These are phyloP conservation scores for Beta lomatogona DNA, from an alignment of 179 eudicot genomes.

Conservation along the genomic window DNA sequence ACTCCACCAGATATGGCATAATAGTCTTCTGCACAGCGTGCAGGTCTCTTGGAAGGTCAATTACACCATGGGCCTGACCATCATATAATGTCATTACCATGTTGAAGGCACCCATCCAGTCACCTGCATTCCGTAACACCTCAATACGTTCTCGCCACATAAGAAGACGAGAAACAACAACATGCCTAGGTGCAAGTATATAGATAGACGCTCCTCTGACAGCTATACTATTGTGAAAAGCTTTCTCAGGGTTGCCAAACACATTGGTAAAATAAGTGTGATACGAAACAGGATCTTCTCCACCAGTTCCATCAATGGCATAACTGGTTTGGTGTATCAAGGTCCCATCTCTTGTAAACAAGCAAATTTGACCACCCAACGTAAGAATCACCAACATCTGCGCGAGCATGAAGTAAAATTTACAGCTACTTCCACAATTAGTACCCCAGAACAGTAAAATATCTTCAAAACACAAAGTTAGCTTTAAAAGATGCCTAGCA, in stretches of 20 bases:
- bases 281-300: conserved; percentile 76
- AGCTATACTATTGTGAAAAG: conserved; percentile 81
- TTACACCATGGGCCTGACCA: conserved; percentile 88
- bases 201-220: conserved; percentile 87
- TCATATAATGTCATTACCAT: conserved; percentile 93
- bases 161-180: conserved; percentile 80
- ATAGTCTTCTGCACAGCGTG: conserved; percentile 64
- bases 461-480: background rate
- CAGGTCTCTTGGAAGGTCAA: conserved; percentile 82
- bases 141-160: conserved; percentile 93
- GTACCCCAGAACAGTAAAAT: background rate
- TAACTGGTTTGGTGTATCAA: conserved; percentile 86
- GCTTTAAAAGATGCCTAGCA: background rate
- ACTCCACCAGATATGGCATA: conserved; percentile 81
- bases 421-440: background rate
- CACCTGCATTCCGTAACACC: conserved; percentile 88
- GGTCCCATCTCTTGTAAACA: conserved; percentile 85
- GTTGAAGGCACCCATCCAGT: conserved; percentile 98
- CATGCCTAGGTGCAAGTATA: conserved; percentile 75
- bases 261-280: conserved; percentile 74
- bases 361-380: conserved; percentile 68
- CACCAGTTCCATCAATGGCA: conserved; percentile 55
- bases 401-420: conserved; percentile 20
- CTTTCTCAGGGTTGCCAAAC: conserved; percentile 89
- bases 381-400: conserved; percentile 96